A percentile compares a stretch with the other conserved stretches of the same genome.
Evolutionary conservation across 2,329 filamentous ascomycete genomes (phyloP).

Genomic region (Cordyceps fumosorosea): DNA sequence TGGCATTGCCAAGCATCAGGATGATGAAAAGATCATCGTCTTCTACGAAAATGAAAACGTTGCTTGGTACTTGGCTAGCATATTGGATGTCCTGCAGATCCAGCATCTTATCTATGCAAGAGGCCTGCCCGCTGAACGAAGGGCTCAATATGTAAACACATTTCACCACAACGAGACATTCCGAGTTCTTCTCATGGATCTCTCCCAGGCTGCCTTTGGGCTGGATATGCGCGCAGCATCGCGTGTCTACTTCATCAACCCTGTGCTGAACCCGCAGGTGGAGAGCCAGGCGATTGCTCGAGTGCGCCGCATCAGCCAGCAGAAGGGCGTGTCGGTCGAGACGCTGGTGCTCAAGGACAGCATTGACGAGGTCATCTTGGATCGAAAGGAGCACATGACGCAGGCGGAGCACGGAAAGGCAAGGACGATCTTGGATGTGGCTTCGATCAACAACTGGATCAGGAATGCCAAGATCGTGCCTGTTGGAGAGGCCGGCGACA

Average conservation of each 20-base stretch:
- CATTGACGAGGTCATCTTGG: slow-evolving; percentile 78
- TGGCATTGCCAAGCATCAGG: slow-evolving; percentile 59
- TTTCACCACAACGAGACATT: slow-evolving; percentile 67
- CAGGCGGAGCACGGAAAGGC: slow-evolving; percentile 52
- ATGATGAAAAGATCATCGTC: slow-evolving; percentile 76
- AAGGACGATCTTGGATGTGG: slow-evolving; percentile 52
- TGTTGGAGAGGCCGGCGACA: slow-evolving; percentile 21
- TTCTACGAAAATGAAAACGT: slow-evolving; percentile 89
- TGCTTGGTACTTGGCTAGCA: slow-evolving; percentile 78
- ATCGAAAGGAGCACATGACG: slow-evolving; percentile 68
- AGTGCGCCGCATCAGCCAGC: slow-evolving; percentile 81
- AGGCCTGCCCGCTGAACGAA: slow-evolving; percentile 50
- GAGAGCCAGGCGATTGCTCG: slow-evolving; percentile 90
- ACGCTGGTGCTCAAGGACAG: slow-evolving; percentile 75
- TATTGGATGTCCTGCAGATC: slow-evolving; percentile 64
- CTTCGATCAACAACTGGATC: slow-evolving; percentile 54
- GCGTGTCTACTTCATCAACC: slow-evolving; percentile 82
- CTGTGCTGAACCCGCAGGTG: slow-evolving; percentile 76
- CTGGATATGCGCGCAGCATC: slow-evolving; percentile 79
- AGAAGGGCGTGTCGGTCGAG: slow-evolving; percentile 71
- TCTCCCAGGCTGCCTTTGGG: slow-evolving; percentile 82
- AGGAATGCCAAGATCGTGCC: slow-evolving; percentile 41
- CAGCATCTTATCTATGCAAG: slow-evolving; percentile 63
- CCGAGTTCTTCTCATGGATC: slow-evolving; percentile 81
- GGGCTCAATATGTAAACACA: slow-evolving; percentile 68